Evolutionary conservation across 2,329 filamentous ascomycete species (phyloP), one percentile per base, ranked within the genome.

Genomic region (Aspergillus felis): DNA sequence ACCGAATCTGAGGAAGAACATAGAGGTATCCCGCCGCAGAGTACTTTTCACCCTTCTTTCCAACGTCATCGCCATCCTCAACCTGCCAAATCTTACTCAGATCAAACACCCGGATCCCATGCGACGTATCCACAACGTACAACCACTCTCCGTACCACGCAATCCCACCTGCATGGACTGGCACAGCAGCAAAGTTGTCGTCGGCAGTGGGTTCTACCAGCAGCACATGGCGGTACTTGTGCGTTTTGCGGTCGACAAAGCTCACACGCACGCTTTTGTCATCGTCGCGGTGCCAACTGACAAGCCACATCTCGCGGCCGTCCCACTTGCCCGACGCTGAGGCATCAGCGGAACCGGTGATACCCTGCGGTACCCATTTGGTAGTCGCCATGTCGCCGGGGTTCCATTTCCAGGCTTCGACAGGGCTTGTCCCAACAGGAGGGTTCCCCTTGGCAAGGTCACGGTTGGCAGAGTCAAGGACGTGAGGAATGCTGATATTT

Each of bases 41-140:
- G 53, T 72, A 74, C 3, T 60, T 63, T 1, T 66, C 67, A 3
- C 57, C 62, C 7, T 59, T 62, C 60, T 73, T 73, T 25, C 72
- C 72, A 7, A 73, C 68, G 1, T 58, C 66, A 48, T 74, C 69
- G 0, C 69, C 71, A 50, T 52, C 56, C 1, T 63, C 67, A 10
- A 75, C 72, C 52, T 71, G 61, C 70, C 70, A 75, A 41, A 76
- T 71, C 51, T 74, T 71, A 14, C 58, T 57, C 55, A 75, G 54
- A 47, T 75, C 72, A 55, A 76, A 76, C 2, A 74, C 71, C 1
- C 73, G 68, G 49, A 75, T 68, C 1, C 71, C 73, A 8, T 68
- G 68, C 3, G 53, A 56, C 0, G 72, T 75, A 57, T 75, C 73
- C 2, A 74, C 70, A 2, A 75, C 70, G 61, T 68, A 75, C 14